Evolutionary conservation across 495 filamentous ascomycete species (phyloP), one percentile per base, ranked within the genome.

Genomic region (Talaromyces nanjingensis): DNA sequence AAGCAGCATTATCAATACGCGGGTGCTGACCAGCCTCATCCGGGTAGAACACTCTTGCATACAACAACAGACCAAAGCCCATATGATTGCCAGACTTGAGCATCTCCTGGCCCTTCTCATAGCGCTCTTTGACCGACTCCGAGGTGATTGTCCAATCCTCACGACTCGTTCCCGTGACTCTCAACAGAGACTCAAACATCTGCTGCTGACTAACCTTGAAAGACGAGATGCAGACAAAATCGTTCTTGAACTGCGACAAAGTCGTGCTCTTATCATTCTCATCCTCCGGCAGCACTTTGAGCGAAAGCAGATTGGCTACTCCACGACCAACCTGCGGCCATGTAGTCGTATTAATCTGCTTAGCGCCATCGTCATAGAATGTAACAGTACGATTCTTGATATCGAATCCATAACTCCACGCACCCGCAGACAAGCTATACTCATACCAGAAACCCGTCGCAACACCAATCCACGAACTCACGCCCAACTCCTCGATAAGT

Each of bases 91-190:
- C 84, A 18, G 67, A 60, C 63, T 76, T 52, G 66, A 87, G 52
- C 45, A 66, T 68, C 67, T 71, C 72, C 52, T 74, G 18, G 0
- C 77, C 84, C 6, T 72, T 64, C 62, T 72, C 63, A 63, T 75
- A 83, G 0, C 83, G 77, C 69, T 85, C 72, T 34, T 68, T 67
- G 0, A 70, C 64, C 0, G 70, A 39, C 69, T 84, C 77, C 16
- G 79, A 60, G 3, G 55, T 70, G 47, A 89, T 79, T 1, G 68
- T 79, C 87, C 87, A 91, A 62, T 88, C 86, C 0, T 52, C 67
- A 45, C 79, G 73, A 18, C 67, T 79, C 0, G 77, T 79, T 1
- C 81, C 82, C 0, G 81, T 81, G 0, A 86, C 85, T 2, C 84
- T 81, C 62, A 82, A 70, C 5, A 77, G 69, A 6, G 76, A 75